Conservation (phyloP, 108 stramenopile genomes). For the Cyclotella kingstonii region DNA sequence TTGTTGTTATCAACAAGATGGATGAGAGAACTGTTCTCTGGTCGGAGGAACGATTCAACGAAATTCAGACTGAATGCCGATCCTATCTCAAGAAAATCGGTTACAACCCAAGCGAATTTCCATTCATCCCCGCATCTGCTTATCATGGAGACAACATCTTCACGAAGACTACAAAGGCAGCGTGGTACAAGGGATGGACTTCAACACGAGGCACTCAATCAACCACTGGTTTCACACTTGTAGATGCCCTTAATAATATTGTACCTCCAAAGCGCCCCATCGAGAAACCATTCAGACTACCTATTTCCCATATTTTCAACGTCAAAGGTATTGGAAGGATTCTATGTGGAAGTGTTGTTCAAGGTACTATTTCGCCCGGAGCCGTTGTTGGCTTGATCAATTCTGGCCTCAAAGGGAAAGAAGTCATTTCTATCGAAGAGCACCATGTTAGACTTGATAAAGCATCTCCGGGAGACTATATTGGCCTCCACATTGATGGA, state of each 20-base stretch:
- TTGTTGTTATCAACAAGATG: constrained; percentile 97
- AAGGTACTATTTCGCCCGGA: too few species aligned
- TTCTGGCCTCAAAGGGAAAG: too few species aligned
- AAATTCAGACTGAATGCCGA: constrained; percentile 80
- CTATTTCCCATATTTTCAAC: constrained; percentile 95
- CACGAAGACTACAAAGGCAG: constrained; percentile 85
- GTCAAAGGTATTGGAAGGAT: constrained; percentile 94
- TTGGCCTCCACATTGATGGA: too few species aligned
- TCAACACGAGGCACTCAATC: too few species aligned
- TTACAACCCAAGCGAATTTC: constrained; percentile 84
- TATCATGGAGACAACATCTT: constrained; percentile 95
- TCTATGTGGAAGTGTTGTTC: constrained; percentile 94
- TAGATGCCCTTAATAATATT: constrained; percentile 90
- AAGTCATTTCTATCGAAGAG: too few species aligned
- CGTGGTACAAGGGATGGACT: constrained; percentile 99
- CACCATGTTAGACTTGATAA: too few species aligned
- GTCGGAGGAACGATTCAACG: constrained; percentile 82
- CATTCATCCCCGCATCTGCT: constrained; percentile 95
- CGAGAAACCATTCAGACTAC: constrained; percentile 95
- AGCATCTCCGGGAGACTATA: too few species aligned
- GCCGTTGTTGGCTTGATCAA: too few species aligned
- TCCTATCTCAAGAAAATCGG: constrained; percentile 65
- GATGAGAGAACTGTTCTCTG: constrained; percentile 91
- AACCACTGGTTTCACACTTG: constrained; percentile 83
- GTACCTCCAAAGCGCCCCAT: constrained; percentile 84